Evolutionary conservation across 2,329 filamentous ascomycete species (phyloP), one percentile per base, ranked within the genome.

Genomic region (Talaromyces sp.): DNA sequence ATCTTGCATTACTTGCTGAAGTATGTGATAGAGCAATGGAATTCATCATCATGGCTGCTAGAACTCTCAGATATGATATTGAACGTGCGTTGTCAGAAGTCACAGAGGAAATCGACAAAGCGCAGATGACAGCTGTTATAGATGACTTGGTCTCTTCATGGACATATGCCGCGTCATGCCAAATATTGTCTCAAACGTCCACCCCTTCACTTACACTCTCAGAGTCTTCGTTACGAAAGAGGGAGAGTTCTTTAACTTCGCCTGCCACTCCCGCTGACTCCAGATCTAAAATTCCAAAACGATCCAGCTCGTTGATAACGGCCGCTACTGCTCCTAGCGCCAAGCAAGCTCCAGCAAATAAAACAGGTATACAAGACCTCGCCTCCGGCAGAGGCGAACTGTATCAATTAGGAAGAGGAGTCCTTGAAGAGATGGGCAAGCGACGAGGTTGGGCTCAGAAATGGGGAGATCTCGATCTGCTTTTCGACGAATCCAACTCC

Each of bases 341-440:
- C 67, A 76, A 6, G 59, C 64, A 11, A 63, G 65, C 11, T 21
- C 65, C 70, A 1, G 17, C 45, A 33, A 51, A 50, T n/a, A 78
- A 75, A 60, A 77, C 77, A 13, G 91, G 93, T 0, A 77, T 92
- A 0, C 89, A 95, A 68, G 89, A 95, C 56, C 78, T 97, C 22
- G 89, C 92, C 36, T 89, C 89, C 45, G 85, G 86, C 60, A 83
- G 93, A 66, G 93, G 90, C 5, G 91, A 96, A 67, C 80, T 97
- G 2, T 88, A 91, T 61, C 78, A 89, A 57, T 76, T 96, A 40
- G 92, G 91, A 8, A 82, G 93, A 57, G 90, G 89, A 62, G 83
- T 94, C 5, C 78, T 97, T 0, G 87, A 93, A 65, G 82, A 86
- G 51, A 75, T 91, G 48, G 92, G 89, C 2, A 84, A 83, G 66